Evolutionary conservation across 2,329 filamentous ascomycete species (phyloP).

Genomic region (Monilinia laxa): DNA sequence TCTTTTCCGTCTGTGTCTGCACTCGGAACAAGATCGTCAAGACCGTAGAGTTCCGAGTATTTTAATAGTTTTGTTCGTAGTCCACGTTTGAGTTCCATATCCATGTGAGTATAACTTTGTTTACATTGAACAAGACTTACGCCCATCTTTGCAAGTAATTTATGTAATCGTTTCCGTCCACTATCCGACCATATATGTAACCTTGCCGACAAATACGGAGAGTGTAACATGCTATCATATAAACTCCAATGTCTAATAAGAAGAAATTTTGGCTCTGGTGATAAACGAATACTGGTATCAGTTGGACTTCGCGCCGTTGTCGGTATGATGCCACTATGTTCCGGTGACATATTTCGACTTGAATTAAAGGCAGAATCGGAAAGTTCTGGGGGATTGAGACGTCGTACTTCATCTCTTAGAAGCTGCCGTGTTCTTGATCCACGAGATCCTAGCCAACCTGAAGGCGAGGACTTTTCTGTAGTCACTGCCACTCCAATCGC

Average conservation of each 20-base stretch:
- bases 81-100: slow-evolving; percentile 91
- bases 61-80: slow-evolving; percentile 82
- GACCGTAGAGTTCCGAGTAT: slow-evolving; percentile 88
- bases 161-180: slow-evolving; percentile 85
- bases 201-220: slow-evolving; percentile 86
- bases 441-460: slow-evolving; percentile 78
- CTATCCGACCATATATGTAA: slow-evolving; percentile 93
- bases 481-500: slow-evolving; percentile 72
- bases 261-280: slow-evolving; percentile 89
- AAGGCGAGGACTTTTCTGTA: slow-evolving; percentile 54
- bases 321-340: slow-evolving; percentile 78
- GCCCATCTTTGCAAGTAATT: slow-evolving; percentile 96
- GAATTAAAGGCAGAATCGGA: slow-evolving; percentile 53
- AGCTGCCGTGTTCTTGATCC: slow-evolving; percentile 83
- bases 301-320: slow-evolving; percentile 86
- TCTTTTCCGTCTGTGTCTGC: slow-evolving; percentile 69
- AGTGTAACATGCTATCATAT: slow-evolving; percentile 98
- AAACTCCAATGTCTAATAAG: slow-evolving; percentile 95
- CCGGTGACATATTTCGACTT: slow-evolving; percentile 61
- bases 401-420: slow-evolving; percentile 87
- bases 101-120: slow-evolving; percentile 97
- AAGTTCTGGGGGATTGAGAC: slow-evolving; percentile 78
- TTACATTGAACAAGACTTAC: slow-evolving; percentile 91
- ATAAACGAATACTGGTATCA: slow-evolving; percentile 87
- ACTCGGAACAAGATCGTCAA: slow-evolving; percentile 88